Conservation (phyloP, 2,329 filamentous ascomycete species). For the Neopestalotiopsis sp. region DNA sequence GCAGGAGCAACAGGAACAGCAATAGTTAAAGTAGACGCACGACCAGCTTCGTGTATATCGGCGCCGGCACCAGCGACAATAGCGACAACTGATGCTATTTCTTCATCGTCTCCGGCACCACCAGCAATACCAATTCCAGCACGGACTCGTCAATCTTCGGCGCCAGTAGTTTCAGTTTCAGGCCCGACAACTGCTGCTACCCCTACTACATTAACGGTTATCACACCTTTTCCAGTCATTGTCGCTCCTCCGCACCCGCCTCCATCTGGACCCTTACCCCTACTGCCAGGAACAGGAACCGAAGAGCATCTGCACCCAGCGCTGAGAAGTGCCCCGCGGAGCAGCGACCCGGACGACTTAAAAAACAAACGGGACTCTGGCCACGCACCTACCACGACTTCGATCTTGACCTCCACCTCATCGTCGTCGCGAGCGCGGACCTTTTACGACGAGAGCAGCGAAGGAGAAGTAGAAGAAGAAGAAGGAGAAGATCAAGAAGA, state of each 20-base stretch:
- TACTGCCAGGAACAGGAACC: constrained; percentile 43
- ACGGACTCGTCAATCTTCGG: no score
- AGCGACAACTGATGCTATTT: background rate
- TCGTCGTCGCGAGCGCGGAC: constrained; percentile 34
- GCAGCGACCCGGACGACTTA: constrained; percentile 42
- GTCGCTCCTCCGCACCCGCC: constrained; percentile 41
- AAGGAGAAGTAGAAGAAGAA: constrained; percentile 28
- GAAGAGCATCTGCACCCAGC: constrained; percentile 56
- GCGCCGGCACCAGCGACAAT: constrained; percentile 11
- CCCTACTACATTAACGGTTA: constrained; percentile 17
- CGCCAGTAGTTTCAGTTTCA: constrained; percentile 5
- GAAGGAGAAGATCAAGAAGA: constrained; percentile 37
- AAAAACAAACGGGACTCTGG: constrained; percentile 58
- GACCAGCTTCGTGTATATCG: constrained; percentile 21
- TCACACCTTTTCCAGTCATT: constrained; percentile 36
- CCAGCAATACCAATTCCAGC: no score
- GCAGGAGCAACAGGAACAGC: no score
- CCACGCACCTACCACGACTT: constrained; percentile 51
- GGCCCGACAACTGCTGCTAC: constrained; percentile 24
- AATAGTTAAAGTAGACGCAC: constrained; percentile 9
- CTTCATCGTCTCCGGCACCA: constrained; percentile 17
- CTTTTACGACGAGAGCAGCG: constrained; percentile 41
- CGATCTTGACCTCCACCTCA: constrained; percentile 20
- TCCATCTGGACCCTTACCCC: constrained; percentile 39
- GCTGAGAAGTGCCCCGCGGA: constrained; percentile 43